Base-by-base conservation (phyloP, 1,284 basidiomycete genomes). In the Pterula multifida region DNA sequence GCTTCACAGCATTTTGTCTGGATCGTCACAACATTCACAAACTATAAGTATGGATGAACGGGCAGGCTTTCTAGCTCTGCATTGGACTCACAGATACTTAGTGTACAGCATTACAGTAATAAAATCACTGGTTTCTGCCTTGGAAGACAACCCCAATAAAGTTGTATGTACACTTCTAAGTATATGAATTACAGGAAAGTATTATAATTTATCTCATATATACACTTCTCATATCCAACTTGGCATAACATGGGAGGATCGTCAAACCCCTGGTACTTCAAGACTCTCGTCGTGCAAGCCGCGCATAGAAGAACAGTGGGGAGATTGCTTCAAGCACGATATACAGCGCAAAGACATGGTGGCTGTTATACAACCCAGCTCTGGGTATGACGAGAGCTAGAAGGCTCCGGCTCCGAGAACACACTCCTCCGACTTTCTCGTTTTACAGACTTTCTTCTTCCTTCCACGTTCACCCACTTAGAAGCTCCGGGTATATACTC, bases 401-500 rank as follows among this genome's bases (percentile, higher is more conserved):
- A 19, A n/a, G 17, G 39, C 39, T 42, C 39, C 17, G 39, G 17
- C 39, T 42, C 39, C 13, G 39, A 42, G n/a, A 42, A 22, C 4
- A 19, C 17, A 22, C 39, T 42, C 39, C 39, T 42, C 9, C 39
- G 39, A 6, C 39, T 17, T 17, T 42, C 39, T 22, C 39, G 6
- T 22, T 42, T 42, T 19, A 42, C 39, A 9, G 39, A 42, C 49
- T 73, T 72, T 56, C 78, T 67, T 52, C 81, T 66, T n/a, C 73
- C 72, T 22, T 81, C 80, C 2, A 75, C 59, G 58, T 79, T 79
- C 24, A 76, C 66, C 74, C 76, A 77, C 26, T 52, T 63, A 42
- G 57, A 55, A 47, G 46, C 56, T 22, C 62, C 63, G 24, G 57
- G 55, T 45, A 68, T 68, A 53, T 71, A 80, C 62, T 85, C 82